A percentile compares a stretch with the other conserved stretches of the same genome.
Conservation (phyloP, 352 stramenopile genomes). For the Globisporangium mamillatum region DNA sequence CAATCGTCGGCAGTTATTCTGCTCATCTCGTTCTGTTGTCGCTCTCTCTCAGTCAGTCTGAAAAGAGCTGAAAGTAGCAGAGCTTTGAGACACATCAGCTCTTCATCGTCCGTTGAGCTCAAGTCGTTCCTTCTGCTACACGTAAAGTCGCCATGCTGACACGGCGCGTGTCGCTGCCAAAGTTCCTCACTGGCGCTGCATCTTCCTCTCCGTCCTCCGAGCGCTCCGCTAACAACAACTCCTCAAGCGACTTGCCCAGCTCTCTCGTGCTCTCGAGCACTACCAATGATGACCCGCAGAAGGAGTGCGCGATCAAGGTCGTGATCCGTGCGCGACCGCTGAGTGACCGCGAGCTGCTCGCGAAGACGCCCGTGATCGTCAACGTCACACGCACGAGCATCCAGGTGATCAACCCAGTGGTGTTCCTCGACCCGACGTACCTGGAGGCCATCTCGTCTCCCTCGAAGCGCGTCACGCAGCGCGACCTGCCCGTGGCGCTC, state of each 20-base stretch:
- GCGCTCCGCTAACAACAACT: neutral
- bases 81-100: neutral
- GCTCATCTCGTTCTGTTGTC: neutral
- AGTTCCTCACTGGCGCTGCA: conserved; percentile 14
- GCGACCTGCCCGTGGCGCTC: conserved; percentile 28
- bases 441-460: conserved; percentile 37
- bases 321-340: conserved; percentile 71
- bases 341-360: conserved; percentile 49
- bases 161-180: conserved; percentile 22
- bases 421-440: conserved; percentile 59
- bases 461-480: conserved; percentile 17
- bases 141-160: conserved; percentile 1
- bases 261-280: neutral
- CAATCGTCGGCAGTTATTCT: neutral
- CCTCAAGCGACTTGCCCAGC: neutral
- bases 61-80: neutral
- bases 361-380: conserved; percentile 51
- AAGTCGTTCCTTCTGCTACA: neutral
- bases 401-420: conserved; percentile 59
- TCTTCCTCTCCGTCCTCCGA: neutral
- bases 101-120: too few relatives aligned
- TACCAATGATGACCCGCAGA: conserved; percentile 20
- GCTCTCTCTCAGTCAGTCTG: neutral
- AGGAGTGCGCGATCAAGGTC: conserved; percentile 64
- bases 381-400: conserved; percentile 42